Evolutionary conservation across 1,284 basidiomycete genomes (phyloP), one percentile per base, ranked within the genome.

Genomic region (Leccinum pallidistipes): DNA sequence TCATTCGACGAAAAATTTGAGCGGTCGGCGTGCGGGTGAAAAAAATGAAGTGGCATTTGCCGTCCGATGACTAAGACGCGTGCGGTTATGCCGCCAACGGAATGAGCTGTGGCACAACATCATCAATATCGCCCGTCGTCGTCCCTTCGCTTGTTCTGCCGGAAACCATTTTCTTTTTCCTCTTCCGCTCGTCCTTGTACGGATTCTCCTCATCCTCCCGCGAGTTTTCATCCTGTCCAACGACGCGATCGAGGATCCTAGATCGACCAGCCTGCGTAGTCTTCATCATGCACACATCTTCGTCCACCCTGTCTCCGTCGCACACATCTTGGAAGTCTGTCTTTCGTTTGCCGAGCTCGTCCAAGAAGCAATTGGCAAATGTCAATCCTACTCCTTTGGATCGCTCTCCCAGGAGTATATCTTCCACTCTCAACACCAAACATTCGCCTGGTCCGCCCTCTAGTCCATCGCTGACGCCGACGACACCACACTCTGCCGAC

Each of bases 401-500:
- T 62, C 74, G 66, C 11, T 68, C 64, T 61, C 74, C 78, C 58
- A 76, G 77, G 66, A 75, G 78, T 53, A 72, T 76, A 38, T 73
- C 81, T 40, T 66, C 77, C 36, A 73, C 69, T 12, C 65, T 73
- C 49, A 53, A 58, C 47, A 14, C 52, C 11, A 74, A 63, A 36
- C 61, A 57, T n/a, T 51, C 63, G 0, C 31, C 66, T 36, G 60
- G 75, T 54, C 71, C 78, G 59, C 77, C 81, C 36, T 73, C 80
- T 47, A 82, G 78, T 55, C 72, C 81, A 50, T 78, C 83, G 12
- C 77, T 85, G 60, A 81, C 83, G 14, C 84, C 85, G 27, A 76
- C 78, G 24, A 80, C 83, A 18, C 77, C 80, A 58, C 72, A 78
- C 32, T 75, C 77, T 50, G 59, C 78, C 73, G 62, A 86, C 74